These are phyloP conservation scores for Camellia oleifera DNA, from an alignment of 179 eudicot genomes.

Conservation along the genomic window DNA sequence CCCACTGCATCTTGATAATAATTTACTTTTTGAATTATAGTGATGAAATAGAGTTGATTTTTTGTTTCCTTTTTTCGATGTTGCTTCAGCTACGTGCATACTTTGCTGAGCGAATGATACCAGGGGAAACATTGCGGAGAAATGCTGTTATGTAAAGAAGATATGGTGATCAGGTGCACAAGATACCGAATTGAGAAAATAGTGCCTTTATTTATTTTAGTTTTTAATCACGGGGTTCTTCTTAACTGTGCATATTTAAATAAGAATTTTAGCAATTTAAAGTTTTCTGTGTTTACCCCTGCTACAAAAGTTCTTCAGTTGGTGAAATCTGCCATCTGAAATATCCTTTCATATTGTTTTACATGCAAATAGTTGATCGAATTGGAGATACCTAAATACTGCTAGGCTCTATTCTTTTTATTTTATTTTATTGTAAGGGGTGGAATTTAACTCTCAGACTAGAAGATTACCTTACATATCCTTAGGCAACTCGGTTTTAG, in stretches of 20 bases:
- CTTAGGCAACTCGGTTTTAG: no score
- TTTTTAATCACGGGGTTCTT: neutral
- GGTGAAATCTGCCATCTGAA: neutral
- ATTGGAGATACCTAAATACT: neutral
- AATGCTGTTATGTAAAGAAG: slow-evolving; percentile 69
- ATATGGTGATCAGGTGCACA: slow-evolving; percentile 52
- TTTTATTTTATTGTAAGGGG: neutral
- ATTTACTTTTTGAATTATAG: neutral
- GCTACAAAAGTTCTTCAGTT: neutral
- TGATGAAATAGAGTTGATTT: neutral
- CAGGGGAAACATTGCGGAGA: slow-evolving; percentile 59
- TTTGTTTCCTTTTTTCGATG: neutral
- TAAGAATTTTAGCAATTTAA: neutral
- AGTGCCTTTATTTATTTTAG: neutral
- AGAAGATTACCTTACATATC: no score
- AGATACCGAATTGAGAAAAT: neutral
- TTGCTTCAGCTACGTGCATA: slow-evolving; percentile 54
- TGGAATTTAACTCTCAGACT: no score
- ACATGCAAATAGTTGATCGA: neutral
- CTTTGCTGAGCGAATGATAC: slow-evolving; percentile 86
- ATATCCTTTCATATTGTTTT: neutral
- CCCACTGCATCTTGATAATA: neutral
- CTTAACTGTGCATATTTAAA: neutral
- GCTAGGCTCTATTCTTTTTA: neutral
- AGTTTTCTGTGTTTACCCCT: neutral